Evolutionary conservation across 805 yeast species (phyloP), one percentile per base, ranked within the genome.

Genomic region (Saccharomycopsis sp.): DNA sequence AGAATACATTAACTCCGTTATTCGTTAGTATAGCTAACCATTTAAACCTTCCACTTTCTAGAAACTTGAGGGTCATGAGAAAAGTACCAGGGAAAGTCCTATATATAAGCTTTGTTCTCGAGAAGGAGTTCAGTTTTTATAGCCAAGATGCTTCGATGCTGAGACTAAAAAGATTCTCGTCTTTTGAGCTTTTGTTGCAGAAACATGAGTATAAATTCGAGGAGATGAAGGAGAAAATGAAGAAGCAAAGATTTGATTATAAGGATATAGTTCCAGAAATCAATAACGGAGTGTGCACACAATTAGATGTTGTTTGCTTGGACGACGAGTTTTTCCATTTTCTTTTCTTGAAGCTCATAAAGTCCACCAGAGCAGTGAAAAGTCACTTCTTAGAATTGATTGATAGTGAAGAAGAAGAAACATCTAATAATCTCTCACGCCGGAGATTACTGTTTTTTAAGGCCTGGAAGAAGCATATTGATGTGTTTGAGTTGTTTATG

Each of bases 401-500:
- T 14, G 14, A 35, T 14, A n/a, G n/a, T n/a, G n/a, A n/a, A n/a
- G n/a, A n/a, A n/a, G 14, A 35, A 35, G 14, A 35, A 9, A 35
- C 41, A 35, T 9, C 23, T 23, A 44, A 44, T n/a, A 22, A 23
- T 17, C 3, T 54, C 15, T n/a, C 23, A 14, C 3, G 15, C 20
- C 12, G 9, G 5, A 47, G 53, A 47, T 19, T 55, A 19, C 3
- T 25, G 24, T 55, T 55, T 47, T 47, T 55, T 22, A 47, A 49
- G 9, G 17, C 7, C n/a, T 55, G 57, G 57, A 55, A 55, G 47
- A 3, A 14, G 24, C 44, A 23, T 47, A 22, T 55, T 3, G 20
- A 49, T 24, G 8, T 19, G 15, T 55, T 55, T 41, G 57, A 55
- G 41, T 12, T 55, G 34, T 55, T 47, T 50, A 20, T 7, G 34